phyloP scores from a whole-genome alignment of 2,329 filamentous ascomycete species.

The Paraphaeosphaeria sporulosa region DNA sequence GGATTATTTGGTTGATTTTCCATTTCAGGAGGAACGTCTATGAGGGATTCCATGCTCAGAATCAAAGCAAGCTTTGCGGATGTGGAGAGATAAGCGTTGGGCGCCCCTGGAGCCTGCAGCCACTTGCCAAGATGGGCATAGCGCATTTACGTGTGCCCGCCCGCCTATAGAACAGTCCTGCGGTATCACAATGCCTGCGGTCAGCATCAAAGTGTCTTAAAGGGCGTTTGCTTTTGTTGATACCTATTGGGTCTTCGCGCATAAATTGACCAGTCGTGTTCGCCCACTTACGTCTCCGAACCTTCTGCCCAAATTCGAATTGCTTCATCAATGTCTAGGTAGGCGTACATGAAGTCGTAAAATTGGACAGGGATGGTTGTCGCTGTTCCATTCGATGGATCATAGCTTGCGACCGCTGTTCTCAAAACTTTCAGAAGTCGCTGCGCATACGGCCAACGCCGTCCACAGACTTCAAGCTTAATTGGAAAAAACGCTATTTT shows the following conservation, averaged over 20 bases:
- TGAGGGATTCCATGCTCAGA: not conserved
- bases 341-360: constrained; percentile 37
- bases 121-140: constrained; percentile 13
- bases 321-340: constrained; percentile 35
- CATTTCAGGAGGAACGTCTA: not conserved
- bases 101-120: constrained; percentile 1
- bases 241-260: too few relatives aligned
- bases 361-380: constrained; percentile 33
- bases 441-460: constrained; percentile 31
- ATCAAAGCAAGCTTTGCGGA: constrained; percentile 20
- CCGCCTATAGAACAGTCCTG: not conserved
- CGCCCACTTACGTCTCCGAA: not conserved
- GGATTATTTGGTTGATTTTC: not conserved
- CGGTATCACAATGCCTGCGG: not conserved
- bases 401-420: constrained; percentile 24
- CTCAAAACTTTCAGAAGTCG: constrained; percentile 34
- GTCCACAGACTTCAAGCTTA: constrained; percentile 32
- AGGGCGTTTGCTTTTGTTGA: not conserved
- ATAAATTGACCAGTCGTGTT: too few relatives aligned
- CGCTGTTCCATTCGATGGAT: not conserved
- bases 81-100: constrained; percentile 5
- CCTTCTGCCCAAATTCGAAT: constrained; percentile 32
- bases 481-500: constrained; percentile 34
- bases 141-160: constrained; percentile 1
- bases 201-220: not conserved